Evolutionary conservation across 2,329 filamentous ascomycete genomes (phyloP).

Genomic region (Ceratocystis cacaofunesta): DNA sequence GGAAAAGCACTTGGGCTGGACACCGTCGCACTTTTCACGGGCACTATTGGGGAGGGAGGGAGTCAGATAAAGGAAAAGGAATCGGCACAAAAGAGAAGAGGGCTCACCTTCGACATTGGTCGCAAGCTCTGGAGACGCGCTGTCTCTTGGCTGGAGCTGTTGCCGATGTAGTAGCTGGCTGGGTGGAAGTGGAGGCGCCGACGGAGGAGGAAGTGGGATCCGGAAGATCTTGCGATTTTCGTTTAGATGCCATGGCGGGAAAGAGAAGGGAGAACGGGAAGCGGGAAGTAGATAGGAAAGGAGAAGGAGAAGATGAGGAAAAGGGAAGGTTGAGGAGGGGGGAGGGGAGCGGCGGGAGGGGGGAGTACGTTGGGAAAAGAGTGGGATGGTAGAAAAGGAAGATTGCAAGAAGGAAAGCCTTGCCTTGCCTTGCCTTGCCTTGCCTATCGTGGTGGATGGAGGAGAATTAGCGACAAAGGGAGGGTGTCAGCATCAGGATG

Average conservation of each 20-base stretch:
- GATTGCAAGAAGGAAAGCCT: not conserved
- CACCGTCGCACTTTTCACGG: conserved; percentile 59
- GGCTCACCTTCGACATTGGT: conserved; percentile 41
- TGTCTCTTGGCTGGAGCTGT: conserved; percentile 38
- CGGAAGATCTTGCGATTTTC: conserved; percentile 22
- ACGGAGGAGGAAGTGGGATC: conserved; percentile 18
- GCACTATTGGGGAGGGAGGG: conserved; percentile 25
- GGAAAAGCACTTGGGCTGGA: conserved; percentile 50
- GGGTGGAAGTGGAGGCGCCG: conserved; percentile 18
- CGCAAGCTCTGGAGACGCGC: conserved; percentile 53
- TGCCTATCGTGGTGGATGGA: not conserved
- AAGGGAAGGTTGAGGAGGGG: not conserved
- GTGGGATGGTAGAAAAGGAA: not conserved
- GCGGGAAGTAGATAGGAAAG: not conserved
- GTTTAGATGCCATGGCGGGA: conserved; percentile 28
- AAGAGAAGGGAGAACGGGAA: not conserved
- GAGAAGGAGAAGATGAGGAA: not conserved
- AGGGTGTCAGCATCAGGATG: not conserved
- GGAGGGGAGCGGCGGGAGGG: not conserved
- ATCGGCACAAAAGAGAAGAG: not conserved
- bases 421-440: not conserved
- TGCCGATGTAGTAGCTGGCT: conserved; percentile 20
- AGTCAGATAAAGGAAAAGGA: not conserved
- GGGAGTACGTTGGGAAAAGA: not conserved
- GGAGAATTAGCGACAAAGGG: not conserved